These are phyloP conservation scores for Harringtonia lauricola DNA, from an alignment of 2,329 filamentous ascomycete species.

Conservation along the genomic window DNA sequence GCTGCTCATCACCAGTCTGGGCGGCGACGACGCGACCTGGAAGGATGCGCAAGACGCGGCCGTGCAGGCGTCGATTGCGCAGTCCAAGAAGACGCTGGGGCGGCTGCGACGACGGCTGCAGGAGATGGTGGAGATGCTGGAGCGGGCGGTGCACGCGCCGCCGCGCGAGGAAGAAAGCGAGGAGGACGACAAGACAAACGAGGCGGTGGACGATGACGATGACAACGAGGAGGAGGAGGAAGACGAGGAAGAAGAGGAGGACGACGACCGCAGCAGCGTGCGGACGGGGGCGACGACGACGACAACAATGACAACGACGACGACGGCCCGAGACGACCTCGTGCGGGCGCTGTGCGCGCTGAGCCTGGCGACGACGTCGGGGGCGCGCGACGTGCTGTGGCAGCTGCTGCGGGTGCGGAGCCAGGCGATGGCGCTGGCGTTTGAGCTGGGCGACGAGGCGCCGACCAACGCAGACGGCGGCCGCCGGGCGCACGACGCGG, in stretches of 20 bases:
- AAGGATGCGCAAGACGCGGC: slow-evolving; percentile 16
- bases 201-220: not conserved
- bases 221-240: not conserved
- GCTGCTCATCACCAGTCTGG: slow-evolving; percentile 63
- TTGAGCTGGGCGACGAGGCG: slow-evolving; percentile 37
- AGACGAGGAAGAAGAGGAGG: not conserved
- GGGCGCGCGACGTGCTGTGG: slow-evolving; percentile 64
- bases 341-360: slow-evolving; percentile 71
- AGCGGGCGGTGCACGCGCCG: slow-evolving; percentile 1
- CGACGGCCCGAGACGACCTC: slow-evolving; percentile 33
- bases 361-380: slow-evolving; percentile 69
- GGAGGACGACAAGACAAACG: no score
- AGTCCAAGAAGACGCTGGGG: slow-evolving; percentile 51
- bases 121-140: slow-evolving; percentile 52
- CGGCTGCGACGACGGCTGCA: slow-evolving; percentile 49
- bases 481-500: not conserved
- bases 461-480: slow-evolving; percentile 7
- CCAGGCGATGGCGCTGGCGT: slow-evolving; percentile 52
- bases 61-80: slow-evolving; percentile 36
- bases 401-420: slow-evolving; percentile 68
- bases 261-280: not conserved
- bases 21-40: slow-evolving; percentile 26
- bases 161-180: no score
- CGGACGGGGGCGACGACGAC: not conserved
- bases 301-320: not conserved